Evolutionary conservation across 2,329 filamentous ascomycete species (phyloP), one percentile per base, ranked within the genome.

Genomic region (Magnaporthiopsis rhizophila): DNA sequence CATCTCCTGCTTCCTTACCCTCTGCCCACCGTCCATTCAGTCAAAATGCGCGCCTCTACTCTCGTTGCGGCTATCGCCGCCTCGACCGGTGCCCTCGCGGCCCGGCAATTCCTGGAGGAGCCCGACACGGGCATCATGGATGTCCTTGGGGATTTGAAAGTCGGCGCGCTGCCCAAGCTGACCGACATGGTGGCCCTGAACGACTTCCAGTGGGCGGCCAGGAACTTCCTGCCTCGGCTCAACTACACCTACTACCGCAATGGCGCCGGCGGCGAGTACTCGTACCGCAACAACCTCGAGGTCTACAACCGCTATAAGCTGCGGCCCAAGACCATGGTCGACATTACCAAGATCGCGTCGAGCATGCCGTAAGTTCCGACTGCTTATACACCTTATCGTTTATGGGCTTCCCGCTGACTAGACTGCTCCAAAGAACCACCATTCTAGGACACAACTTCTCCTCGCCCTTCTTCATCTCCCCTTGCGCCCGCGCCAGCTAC

Each of bases 211-310:
- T 83, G 76, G 72, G 79, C 79, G 3, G 82, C 82, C 28, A 74
- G 80, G 64, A 76, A 78, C 62, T 78, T 79, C 68, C 76, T 85
- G 68, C 78, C 80, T 65, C 66, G 68, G 15, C 69, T 72, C 28
- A 78, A 81, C 69, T 85, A 81, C 72, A 82, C 81, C n/a, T 85
- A 83, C 72, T 85, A 85, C 73, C 79, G 81, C 65, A 83, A 82
- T 67, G 82, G 81, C 26, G 82, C 81, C 4, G 81, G 77, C 3
- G 83, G 81, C 65, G 83, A 85, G 72, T 85, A 79, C 78, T 79
- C 77, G 1, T 84, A 84, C 72, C 77, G 82, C 61, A 83, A 84
- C 72, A 85, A 85, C 72, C 76, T 85, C 7, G 83, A 86, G 72
- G 76, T 80, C 34, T 85, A 77, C 72, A 74, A 76, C 66, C 78